Evolutionary conservation across 1,284 basidiomycete species (phyloP).

Genomic region (Ustilago sp.): DNA sequence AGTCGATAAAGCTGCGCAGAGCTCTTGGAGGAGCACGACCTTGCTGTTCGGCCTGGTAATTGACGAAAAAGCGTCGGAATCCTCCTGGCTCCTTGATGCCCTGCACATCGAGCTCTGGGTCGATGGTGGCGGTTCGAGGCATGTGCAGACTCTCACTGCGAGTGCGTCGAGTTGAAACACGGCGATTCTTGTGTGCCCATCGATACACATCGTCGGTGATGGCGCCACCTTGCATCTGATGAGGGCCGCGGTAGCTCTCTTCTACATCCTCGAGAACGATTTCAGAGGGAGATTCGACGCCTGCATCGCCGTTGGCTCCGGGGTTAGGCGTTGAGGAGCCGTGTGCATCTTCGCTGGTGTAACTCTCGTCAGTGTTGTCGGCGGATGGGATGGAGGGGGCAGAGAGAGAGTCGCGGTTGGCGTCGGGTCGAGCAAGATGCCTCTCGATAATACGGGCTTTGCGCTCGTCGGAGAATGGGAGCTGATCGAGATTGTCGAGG

Average conservation of each 20-base stretch:
- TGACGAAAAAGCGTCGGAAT: slow-evolving; percentile 64
- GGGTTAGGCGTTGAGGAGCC: slow-evolving; percentile 27
- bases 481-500: slow-evolving; percentile 53
- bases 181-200: slow-evolving; percentile 67
- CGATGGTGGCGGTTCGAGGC: slow-evolving; percentile 61
- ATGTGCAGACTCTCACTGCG: slow-evolving; percentile 64
- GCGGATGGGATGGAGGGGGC: slow-evolving; percentile 36
- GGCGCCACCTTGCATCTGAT: slow-evolving; percentile 66
- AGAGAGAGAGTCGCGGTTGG: slow-evolving; percentile 48
- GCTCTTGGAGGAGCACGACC: slow-evolving; percentile 63
- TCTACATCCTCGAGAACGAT: slow-evolving; percentile 34
- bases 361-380: slow-evolving; percentile 35
- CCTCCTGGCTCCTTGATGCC: slow-evolving; percentile 66
- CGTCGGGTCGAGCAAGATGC: slow-evolving; percentile 48
- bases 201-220: slow-evolving; percentile 68
- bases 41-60: slow-evolving; percentile 60
- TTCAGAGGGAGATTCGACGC: slow-evolving; percentile 23
- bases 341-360: slow-evolving; percentile 16
- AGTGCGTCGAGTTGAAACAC: slow-evolving; percentile 45
- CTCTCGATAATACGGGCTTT: slow-evolving; percentile 62
- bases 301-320: slow-evolving; percentile 3
- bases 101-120: slow-evolving; percentile 60
- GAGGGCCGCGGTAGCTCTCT: slow-evolving; percentile 63
- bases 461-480: slow-evolving; percentile 62
- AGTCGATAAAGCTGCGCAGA: slow-evolving; percentile 67